Conservation (phyloP, 1,139 yeast genomes). For the Geotrichum klebahnii region DNA sequence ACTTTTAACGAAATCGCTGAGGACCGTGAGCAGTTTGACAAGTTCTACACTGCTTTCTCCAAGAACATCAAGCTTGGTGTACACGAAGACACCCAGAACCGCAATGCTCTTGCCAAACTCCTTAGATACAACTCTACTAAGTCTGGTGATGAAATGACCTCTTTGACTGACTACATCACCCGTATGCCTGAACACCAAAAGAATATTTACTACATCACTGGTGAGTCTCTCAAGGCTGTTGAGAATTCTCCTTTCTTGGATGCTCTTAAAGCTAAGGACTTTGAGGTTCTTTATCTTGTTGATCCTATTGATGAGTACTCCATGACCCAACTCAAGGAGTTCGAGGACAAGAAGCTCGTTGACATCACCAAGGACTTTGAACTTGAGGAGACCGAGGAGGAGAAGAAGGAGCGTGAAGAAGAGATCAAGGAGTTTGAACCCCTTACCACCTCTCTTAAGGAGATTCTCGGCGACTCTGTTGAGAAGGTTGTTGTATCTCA, state of each 20-base stretch:
- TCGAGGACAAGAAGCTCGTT: conserved; percentile 97
- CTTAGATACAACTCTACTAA: conserved; percentile 97
- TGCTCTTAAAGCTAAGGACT: conserved; percentile 96
- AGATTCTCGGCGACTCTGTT: conserved; percentile 95
- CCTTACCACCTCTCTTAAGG: conserved; percentile 93
- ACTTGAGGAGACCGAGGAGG: conserved; percentile 98
- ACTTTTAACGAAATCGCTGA: conserved; percentile 99
- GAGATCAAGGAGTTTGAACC: conserved; percentile 90
- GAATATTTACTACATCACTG: conserved; percentile 98
- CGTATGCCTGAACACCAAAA: conserved; percentile 99
- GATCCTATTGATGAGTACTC: conserved; percentile 99
- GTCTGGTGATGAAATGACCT: conserved; percentile 83
- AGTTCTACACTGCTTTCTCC: conserved; percentile 96
- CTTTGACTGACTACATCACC: conserved; percentile 93
- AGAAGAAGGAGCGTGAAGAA: conserved; percentile 87
- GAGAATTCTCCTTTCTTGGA: conserved; percentile 99
- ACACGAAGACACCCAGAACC: conserved; percentile 98
- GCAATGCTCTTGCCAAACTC: conserved; percentile 89
- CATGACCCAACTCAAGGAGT: conserved; percentile 98
- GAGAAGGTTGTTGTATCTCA: conserved; percentile 99
- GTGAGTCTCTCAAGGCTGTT: conserved; percentile 96
- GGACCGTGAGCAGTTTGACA: conserved; percentile 97
- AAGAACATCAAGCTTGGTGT: conserved; percentile 98
- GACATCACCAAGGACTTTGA: conserved; percentile 99
- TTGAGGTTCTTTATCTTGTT: conserved; percentile 94